phyloP scores from a whole-genome alignment of 73 alveolate species.

The Paramecium caudatum region DNA sequence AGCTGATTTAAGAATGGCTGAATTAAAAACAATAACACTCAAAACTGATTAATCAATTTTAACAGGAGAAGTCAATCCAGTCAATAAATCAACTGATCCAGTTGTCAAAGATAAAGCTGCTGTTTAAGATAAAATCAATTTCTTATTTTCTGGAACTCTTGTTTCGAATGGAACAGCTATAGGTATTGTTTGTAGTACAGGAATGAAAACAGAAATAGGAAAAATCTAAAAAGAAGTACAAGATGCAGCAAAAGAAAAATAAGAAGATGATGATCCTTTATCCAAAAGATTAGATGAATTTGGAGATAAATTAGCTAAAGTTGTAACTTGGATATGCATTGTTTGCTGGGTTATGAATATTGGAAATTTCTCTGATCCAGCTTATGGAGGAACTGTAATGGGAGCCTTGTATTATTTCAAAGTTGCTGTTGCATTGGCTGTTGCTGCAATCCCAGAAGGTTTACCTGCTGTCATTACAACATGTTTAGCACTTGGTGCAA shows the following conservation, averaged over 20 bases:
- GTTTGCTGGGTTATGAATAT: conserved; percentile 77
- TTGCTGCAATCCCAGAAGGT: conserved; percentile 99
- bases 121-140: conserved; percentile 68
- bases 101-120: conserved; percentile 49
- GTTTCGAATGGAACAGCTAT: conserved; percentile 90
- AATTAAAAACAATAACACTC: conserved; percentile 71
- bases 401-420: conserved; percentile 98
- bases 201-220: conserved; percentile 98
- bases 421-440: conserved; percentile 98
- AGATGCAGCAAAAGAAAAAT: conserved; percentile 87
- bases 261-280: conserved; percentile 96
- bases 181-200: conserved; percentile 92
- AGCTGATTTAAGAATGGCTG: conserved; percentile 93
- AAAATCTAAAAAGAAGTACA: conserved; percentile 93
- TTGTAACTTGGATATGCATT: conserved; percentile 82
- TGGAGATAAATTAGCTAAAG: conserved; percentile 92
- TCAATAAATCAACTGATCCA: conserved; percentile 37
- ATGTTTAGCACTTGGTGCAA: conserved; percentile 95
- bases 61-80: conserved; percentile 70
- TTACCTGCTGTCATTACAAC: conserved; percentile 99
- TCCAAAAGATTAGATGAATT: conserved; percentile 95
- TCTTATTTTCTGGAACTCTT: conserved; percentile 91
- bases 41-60: conserved; percentile 70
- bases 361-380: conserved; percentile 73
- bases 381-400: conserved; percentile 75